phyloP scores from a whole-genome alignment of 257 asterid species.

The Primulina eburnea region DNA sequence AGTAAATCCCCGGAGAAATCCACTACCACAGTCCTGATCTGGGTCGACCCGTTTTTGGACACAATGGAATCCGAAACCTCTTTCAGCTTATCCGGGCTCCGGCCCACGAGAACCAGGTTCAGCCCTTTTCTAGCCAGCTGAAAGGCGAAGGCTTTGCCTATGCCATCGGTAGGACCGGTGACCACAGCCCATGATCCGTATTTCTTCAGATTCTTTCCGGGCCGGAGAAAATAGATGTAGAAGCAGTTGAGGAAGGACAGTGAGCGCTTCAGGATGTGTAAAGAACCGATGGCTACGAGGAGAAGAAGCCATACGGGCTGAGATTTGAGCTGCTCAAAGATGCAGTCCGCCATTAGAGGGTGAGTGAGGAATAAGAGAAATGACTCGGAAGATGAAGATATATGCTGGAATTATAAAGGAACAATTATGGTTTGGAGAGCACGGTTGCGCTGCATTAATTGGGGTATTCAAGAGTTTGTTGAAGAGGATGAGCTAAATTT shows the following conservation, averaged over 20 bases:
- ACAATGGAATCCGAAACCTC: conserved; percentile 57
- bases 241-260: conserved; percentile 53
- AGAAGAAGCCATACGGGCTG: conserved; percentile 72
- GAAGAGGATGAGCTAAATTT: conserved; percentile 35
- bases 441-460: conserved; percentile 34
- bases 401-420: background rate
- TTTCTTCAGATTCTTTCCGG: conserved; percentile 79
- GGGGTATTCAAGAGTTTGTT: conserved; percentile 13
- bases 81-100: conserved; percentile 73
- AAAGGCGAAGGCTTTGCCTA: conserved; percentile 88
- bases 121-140: conserved; percentile 76
- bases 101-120: conserved; percentile 69
- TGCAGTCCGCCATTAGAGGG: conserved; percentile 53
- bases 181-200: conserved; percentile 96
- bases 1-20: conserved; percentile 83
- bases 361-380: conserved; percentile 7
- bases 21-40: conserved; percentile 75
- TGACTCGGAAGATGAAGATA: conserved; percentile 11
- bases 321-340: conserved; percentile 62
- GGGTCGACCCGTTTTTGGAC: conserved; percentile 54
- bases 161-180: conserved; percentile 97
- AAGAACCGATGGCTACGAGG: conserved; percentile 45
- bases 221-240: conserved; percentile 75
- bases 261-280: conserved; percentile 40
- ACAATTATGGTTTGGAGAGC: conserved; percentile 20